Evolutionary conservation across 2,329 filamentous ascomycete genomes (phyloP).

Genomic region (Botrytis squamosa): DNA sequence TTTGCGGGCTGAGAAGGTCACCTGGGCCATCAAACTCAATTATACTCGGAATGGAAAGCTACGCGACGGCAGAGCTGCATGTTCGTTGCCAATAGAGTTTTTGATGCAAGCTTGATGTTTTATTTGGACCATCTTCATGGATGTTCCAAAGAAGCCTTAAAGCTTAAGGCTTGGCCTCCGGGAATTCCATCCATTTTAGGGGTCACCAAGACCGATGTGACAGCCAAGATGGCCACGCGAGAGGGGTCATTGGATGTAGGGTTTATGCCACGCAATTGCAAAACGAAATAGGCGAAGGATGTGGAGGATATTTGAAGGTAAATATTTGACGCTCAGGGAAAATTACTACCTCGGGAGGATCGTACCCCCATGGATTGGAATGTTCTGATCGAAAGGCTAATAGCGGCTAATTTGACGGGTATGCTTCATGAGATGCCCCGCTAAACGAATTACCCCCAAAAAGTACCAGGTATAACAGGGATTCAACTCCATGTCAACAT

Average conservation of each 20-base stretch:
- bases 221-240: background rate
- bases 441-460: background rate
- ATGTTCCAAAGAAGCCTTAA: background rate
- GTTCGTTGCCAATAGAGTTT: background rate
- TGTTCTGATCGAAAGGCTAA: background rate
- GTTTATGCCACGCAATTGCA: background rate
- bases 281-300: slow-evolving; percentile 8
- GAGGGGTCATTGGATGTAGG: slow-evolving; percentile 1
- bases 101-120: slow-evolving; percentile 1
- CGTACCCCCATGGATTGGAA: background rate
- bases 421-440: slow-evolving; percentile 8
- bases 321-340: background rate
- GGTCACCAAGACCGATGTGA: background rate
- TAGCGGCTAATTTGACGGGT: slow-evolving; percentile 10
- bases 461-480: background rate
- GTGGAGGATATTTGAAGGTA: slow-evolving; percentile 1
- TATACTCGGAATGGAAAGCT: background rate
- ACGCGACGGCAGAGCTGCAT: slow-evolving; percentile 10
- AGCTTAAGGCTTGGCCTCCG: background rate
- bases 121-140: background rate
- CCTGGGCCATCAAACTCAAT: background rate
- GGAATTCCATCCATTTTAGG: background rate
- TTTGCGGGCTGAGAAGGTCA: slow-evolving; percentile 3
- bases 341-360: slow-evolving; percentile 4
- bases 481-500: background rate